Percentiles rank a stretch among this genome's conserved stretches.
Evolutionary conservation across 345 rosid species (phyloP).

Genomic region (Euphorbia tirucalli): DNA sequence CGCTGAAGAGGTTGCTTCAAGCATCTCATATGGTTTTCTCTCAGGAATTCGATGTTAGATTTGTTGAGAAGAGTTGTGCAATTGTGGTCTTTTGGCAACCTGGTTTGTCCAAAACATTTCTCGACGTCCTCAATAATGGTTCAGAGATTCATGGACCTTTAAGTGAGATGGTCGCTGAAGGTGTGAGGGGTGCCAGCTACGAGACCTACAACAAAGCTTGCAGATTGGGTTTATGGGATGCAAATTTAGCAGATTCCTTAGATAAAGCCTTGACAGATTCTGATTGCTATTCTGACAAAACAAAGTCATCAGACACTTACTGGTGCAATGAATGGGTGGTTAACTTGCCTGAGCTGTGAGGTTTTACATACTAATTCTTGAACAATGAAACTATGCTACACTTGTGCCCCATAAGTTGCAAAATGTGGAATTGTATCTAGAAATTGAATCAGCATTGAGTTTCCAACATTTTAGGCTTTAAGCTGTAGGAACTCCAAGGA

Average conservation of each 20-base stretch:
- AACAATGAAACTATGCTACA: background rate
- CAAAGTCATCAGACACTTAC: conserved; percentile 40
- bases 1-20: conserved; percentile 58
- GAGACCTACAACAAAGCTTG: conserved; percentile 61
- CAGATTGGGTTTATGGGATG: conserved; percentile 61
- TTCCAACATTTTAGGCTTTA: background rate
- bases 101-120: conserved; percentile 43
- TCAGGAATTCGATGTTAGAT: conserved; percentile 49
- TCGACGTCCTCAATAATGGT: conserved; percentile 40
- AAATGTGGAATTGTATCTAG: background rate
- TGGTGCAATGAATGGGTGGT: conserved; percentile 55
- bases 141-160: conserved; percentile 41
- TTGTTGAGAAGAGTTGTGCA: conserved; percentile 70
- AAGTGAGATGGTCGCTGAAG: conserved; percentile 67
- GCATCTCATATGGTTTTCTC: conserved; percentile 49
- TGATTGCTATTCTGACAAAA: conserved; percentile 22
- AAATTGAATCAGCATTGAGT: background rate
- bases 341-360: conserved; percentile 67
- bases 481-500: background rate
- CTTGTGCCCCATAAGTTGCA: background rate
- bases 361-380: background rate
- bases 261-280: conserved; percentile 46
- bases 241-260: conserved; percentile 55
- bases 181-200: conserved; percentile 58
- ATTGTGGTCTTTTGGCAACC: conserved; percentile 62